Percentiles rank a stretch among this genome's conserved stretches.
These are phyloP conservation scores for Flaveria linearis DNA, from an alignment of 129 eudicot genomes.

Conservation along the genomic window DNA sequence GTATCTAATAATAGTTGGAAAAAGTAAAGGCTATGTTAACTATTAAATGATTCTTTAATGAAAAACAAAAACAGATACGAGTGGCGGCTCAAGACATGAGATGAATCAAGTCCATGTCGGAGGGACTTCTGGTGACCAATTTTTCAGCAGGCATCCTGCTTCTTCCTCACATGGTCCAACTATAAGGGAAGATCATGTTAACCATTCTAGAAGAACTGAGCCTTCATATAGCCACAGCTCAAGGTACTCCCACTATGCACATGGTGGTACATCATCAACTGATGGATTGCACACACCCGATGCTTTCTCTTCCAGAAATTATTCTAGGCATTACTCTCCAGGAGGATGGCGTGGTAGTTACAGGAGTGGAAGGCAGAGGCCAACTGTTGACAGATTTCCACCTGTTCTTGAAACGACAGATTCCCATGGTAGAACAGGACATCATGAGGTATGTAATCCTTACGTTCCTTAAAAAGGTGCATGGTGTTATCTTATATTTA, in stretches of 20 bases:
- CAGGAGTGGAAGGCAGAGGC: conserved; percentile 52
- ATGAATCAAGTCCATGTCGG: conserved; percentile 40
- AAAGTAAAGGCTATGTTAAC: neutral
- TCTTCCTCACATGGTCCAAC: conserved; percentile 41
- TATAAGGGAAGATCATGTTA: conserved; percentile 39
- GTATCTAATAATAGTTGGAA: neutral
- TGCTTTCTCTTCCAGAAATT: conserved; percentile 42
- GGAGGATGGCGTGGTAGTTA: conserved; percentile 52
- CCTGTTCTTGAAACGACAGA: conserved; percentile 35
- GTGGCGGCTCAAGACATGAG: conserved; percentile 32
- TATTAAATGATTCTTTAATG: neutral
- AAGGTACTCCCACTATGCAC: conserved; percentile 40
- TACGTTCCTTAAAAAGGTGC: neutral
- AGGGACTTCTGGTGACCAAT: conserved; percentile 29
- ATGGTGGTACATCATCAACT: conserved; percentile 36
- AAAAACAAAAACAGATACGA: conserved; percentile 31
- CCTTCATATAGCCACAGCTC: conserved; percentile 41
- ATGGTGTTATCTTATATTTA: neutral
- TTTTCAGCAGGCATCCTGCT: conserved; percentile 32
- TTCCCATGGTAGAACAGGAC: conserved; percentile 42
- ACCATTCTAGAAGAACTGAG: conserved; percentile 42
- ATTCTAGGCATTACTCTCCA: conserved; percentile 41
- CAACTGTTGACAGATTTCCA: conserved; percentile 39
- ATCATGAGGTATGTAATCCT: conserved; percentile 42
- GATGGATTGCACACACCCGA: conserved; percentile 28